Evolutionary conservation across 805 yeast species (phyloP), one percentile per base, ranked within the genome.

Genomic region (Candida verbasci): DNA sequence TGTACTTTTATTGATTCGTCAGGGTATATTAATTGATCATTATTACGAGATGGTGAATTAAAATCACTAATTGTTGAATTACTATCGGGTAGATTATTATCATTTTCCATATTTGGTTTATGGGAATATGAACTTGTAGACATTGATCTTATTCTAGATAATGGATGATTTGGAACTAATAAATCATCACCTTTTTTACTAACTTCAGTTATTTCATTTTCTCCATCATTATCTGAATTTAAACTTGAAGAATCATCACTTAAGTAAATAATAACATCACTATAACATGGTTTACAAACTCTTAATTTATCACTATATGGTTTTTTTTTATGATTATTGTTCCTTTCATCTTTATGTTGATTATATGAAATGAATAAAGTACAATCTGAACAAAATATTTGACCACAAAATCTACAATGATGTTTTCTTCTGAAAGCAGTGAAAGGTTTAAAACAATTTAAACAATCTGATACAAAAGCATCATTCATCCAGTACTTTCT

Each of bases 401-500:
- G 96, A 2, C 98, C 98, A 60, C 98, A 91, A 24, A 91, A 80
- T 37, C 98, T 67, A 53, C 98, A 91, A 58, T 91, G 98, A 55
- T 91, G 98, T 46, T 86, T 84, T 47, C 98, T 69, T 55, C 96
- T 66, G 60, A 88, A 89, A 0, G 97, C 83, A 1, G 84, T 76
- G 53, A 91, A 91, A 3, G 78, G 76, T 37, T 79, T 72, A 38
- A 83, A 86, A 57, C 97, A 91, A 11, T 82, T 72, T 40, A 87
- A 78, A 52, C 98, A 91, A 43, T 87, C 93, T 7, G 81, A 75
- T 0, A 95, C 95, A 41, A 87, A 85, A 28, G 91, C 85, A 62
- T 91, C 97, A 50, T 89, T 87, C 86, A 91, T 82, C 98, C 98
- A 91, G 55, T 87, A 91, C 52, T 87, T 91, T 41, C 76, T 74